phyloP scores from a whole-genome alignment of 305 asterid species.

The Fraxinus xanthoxyloides region DNA sequence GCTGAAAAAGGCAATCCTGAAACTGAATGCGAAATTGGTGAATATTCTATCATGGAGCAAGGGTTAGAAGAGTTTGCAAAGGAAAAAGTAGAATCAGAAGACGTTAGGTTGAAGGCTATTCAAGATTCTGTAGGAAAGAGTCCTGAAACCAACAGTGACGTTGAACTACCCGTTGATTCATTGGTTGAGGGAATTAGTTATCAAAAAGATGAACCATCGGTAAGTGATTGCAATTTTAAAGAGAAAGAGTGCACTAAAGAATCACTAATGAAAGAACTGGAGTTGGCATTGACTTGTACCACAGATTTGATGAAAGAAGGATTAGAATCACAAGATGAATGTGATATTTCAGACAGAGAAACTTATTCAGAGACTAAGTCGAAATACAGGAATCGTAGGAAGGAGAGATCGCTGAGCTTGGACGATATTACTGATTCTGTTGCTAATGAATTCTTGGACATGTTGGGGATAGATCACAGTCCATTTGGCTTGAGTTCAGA shows the following conservation, averaged over 20 bases:
- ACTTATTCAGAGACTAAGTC: conserved; percentile 31
- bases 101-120: conserved; percentile 26
- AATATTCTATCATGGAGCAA: conserved; percentile 54
- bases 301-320: conserved; percentile 52
- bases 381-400: conserved; percentile 27
- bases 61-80: conserved; percentile 47
- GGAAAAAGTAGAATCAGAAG: conserved; percentile 38
- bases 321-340: conserved; percentile 54
- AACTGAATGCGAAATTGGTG: conserved; percentile 45
- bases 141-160: conserved; percentile 24
- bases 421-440: conserved; percentile 61
- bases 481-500: conserved; percentile 76
- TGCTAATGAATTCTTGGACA: conserved; percentile 80
- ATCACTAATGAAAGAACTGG: conserved; percentile 61
- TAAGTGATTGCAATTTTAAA: conserved; percentile 20
- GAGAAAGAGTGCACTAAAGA: conserved; percentile 42
- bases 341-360: conserved; percentile 35
- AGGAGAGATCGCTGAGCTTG: conserved; percentile 58
- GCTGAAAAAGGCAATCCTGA: conserved; percentile 33
- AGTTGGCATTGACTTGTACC: conserved; percentile 48
- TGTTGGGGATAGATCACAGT: conserved; percentile 79
- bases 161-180: conserved; percentile 30
- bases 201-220: conserved; percentile 37
- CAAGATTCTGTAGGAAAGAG: conserved; percentile 27
- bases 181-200: conserved; percentile 29